Evolutionary conservation across 106 monocot species (phyloP).

Genomic region (Ottelia alismoides): DNA sequence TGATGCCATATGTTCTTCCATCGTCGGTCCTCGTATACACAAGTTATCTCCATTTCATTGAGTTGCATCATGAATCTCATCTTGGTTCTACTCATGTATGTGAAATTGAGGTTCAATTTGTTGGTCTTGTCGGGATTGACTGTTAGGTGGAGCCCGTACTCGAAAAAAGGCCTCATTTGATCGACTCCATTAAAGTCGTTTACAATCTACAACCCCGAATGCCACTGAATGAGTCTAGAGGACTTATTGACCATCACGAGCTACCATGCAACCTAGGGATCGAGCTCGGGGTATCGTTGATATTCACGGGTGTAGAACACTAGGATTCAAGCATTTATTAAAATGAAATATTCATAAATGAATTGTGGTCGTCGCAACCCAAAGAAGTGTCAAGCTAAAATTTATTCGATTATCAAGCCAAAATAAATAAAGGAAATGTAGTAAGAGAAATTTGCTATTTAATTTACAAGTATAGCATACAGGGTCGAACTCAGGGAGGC

Average conservation of each 20-base stretch:
- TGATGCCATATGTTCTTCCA: not conserved
- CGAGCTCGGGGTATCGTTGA: constrained; percentile 30
- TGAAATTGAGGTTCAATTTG: not conserved
- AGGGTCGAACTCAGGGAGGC: no score
- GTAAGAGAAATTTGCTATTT: no score
- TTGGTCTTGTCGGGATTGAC: not conserved
- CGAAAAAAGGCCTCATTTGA: constrained; percentile 2
- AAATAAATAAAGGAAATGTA: no score
- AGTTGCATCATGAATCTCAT: not conserved
- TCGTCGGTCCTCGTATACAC: not conserved
- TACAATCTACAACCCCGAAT: constrained; percentile 46
- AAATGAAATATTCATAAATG: no score
- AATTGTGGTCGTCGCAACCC: no score
- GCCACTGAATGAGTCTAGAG: constrained; percentile 18
- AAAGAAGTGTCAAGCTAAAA: no score
- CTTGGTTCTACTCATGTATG: not conserved
- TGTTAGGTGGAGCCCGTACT: constrained; percentile 25
- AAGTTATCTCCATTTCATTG: not conserved
- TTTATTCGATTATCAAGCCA: no score
- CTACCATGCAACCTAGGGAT: not conserved
- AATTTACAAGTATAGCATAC: no score
- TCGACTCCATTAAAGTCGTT: constrained; percentile 32
- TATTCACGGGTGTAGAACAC: constrained; percentile 29
- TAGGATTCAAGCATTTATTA: no score
- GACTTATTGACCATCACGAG: constrained; percentile 5